Percentiles rank a stretch among this genome's conserved stretches.
Conservation (phyloP, 106 monocot genomes). For the Phalaenopsis aphrodite region DNA sequence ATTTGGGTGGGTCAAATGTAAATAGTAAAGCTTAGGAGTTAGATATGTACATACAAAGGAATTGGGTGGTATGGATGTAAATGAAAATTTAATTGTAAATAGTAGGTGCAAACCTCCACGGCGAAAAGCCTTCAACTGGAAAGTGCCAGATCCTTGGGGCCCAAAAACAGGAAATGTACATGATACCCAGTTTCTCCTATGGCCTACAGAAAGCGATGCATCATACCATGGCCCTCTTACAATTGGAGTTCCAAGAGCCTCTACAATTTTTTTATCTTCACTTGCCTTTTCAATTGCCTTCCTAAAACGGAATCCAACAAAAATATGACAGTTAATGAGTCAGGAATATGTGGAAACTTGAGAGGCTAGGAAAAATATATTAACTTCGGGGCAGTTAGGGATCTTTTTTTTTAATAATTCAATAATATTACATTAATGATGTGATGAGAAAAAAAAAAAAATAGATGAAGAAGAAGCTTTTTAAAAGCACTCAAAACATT, state of each 20-base stretch:
- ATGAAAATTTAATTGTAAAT: neutral
- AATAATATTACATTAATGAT: no score
- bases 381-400: no score
- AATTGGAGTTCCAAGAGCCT: constrained; percentile 81
- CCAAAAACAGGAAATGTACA: constrained; percentile 95
- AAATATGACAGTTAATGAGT: neutral
- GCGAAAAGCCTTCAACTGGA: constrained; percentile 78
- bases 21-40: no score
- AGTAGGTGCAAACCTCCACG: constrained; percentile 49
- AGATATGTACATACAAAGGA: no score
- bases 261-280: constrained; percentile 57
- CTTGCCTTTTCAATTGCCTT: constrained; percentile 89
- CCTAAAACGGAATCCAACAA: constrained; percentile 27
- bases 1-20: no score
- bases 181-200: constrained; percentile 66
- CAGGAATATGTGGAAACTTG: neutral
- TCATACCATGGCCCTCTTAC: constrained; percentile 92
- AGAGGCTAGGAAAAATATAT: neutral
- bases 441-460: no score
- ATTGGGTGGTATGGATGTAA: no score
- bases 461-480: no score
- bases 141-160: constrained; percentile 72
- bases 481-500: no score
- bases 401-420: no score
- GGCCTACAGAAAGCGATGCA: constrained; percentile 80